Conservation (phyloP, 148 eudicot species). For the Cornus kousa region DNA sequence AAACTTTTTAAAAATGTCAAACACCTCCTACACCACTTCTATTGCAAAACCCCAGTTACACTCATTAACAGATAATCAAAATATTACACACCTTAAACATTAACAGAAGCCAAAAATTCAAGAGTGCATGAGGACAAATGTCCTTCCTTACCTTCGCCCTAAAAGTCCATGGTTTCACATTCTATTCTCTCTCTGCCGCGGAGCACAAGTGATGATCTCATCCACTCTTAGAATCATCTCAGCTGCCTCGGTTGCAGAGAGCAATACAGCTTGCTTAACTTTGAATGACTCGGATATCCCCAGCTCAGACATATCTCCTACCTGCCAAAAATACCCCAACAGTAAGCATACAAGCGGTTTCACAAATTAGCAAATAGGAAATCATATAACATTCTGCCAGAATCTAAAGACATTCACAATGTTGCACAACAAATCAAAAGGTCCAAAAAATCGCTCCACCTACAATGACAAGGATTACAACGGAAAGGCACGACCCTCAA, state of each 20-base stretch:
- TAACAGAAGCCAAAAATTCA: not conserved
- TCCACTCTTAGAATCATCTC: constrained; percentile 96
- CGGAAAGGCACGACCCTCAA: not conserved
- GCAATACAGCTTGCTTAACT: constrained; percentile 86
- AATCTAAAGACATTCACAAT: not conserved
- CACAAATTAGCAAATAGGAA: not conserved
- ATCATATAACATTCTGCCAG: not conserved
- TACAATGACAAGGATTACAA: not conserved
- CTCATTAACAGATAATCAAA: not conserved
- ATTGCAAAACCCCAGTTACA: no score
- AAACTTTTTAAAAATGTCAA: no score
- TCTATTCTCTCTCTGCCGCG: constrained; percentile 85
- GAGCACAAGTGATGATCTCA: constrained; percentile 94
- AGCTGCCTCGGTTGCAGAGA: constrained; percentile 92
- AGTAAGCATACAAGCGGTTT: not conserved
- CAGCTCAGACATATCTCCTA: constrained; percentile 54
- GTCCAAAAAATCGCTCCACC: not conserved
- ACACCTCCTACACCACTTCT: no score
- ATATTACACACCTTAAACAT: not conserved
- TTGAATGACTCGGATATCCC: constrained; percentile 91
- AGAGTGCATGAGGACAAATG: not conserved
- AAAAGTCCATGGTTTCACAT: constrained; percentile 39
- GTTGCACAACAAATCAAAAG: not conserved
- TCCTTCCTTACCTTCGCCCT: not conserved
- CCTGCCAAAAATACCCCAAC: constrained; percentile 23